Evolutionary conservation across 2,329 filamentous ascomycete species (phyloP).

Genomic region (Ceratocystis ficicola): DNA sequence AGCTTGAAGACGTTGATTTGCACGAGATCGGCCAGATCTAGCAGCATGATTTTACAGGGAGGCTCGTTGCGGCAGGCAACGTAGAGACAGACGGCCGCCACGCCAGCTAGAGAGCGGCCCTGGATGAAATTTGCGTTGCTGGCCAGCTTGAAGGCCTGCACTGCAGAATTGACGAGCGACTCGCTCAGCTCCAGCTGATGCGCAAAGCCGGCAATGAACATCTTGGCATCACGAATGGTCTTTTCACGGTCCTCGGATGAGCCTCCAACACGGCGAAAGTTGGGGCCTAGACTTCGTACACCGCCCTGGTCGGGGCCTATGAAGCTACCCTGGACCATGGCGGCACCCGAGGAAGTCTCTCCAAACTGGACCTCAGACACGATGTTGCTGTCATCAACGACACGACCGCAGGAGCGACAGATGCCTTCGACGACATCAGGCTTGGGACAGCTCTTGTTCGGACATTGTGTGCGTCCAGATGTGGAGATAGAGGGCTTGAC

Average conservation of each 20-base stretch:
- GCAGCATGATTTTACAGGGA: conserved; percentile 79
- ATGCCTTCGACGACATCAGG: conserved; percentile 53
- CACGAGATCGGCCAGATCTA: conserved; percentile 79
- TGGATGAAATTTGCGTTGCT: conserved; percentile 67
- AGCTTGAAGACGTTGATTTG: conserved; percentile 85
- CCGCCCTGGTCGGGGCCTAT: conserved; percentile 77
- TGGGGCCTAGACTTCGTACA: conserved; percentile 54
- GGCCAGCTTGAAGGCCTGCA: conserved; percentile 65
- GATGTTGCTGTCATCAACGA: conserved; percentile 77
- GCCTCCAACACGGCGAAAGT: conserved; percentile 48
- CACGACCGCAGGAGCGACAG: conserved; percentile 73
- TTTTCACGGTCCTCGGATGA: conserved; percentile 44
- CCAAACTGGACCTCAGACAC: conserved; percentile 87
- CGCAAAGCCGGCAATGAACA: conserved; percentile 51
- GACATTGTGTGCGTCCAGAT: conserved; percentile 38
- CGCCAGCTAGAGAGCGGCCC: conserved; percentile 71
- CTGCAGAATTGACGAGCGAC: conserved; percentile 50
- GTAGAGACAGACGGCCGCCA: conserved; percentile 85
- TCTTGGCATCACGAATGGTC: conserved; percentile 45
- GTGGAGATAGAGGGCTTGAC: conserved; percentile 26
- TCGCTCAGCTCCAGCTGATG: conserved; percentile 49
- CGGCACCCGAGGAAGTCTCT: conserved; percentile 72
- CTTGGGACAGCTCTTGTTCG: conserved; percentile 48
- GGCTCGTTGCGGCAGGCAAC: conserved; percentile 69
- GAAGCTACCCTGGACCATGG: conserved; percentile 80